Percentiles rank a stretch among this genome's conserved stretches.
Conservation (phyloP, 306 rosid genomes). For the Leucaena leucocephala region DNA sequence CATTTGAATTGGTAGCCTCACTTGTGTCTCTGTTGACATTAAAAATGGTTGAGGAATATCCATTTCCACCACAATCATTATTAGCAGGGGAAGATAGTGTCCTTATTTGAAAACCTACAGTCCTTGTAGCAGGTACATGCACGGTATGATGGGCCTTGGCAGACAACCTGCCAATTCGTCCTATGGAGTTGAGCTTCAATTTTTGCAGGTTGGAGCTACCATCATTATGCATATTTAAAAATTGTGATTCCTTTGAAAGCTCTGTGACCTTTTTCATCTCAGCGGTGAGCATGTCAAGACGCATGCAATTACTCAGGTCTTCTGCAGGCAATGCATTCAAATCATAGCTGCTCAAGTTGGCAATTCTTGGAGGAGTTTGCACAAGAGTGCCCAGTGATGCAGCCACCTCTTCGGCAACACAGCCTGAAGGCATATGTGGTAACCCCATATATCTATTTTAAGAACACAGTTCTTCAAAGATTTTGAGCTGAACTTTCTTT, state of each 20-base stretch:
- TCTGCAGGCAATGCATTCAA: constrained; percentile 56
- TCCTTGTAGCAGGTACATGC: constrained; percentile 57
- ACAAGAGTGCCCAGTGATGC: constrained; percentile 56
- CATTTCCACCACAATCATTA: constrained; percentile 43
- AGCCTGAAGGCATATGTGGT: constrained; percentile 62
- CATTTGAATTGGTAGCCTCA: constrained; percentile 42
- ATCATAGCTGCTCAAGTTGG: constrained; percentile 54
- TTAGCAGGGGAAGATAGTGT: constrained; percentile 40
- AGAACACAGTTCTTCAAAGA: constrained; percentile 31
- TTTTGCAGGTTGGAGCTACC: constrained; percentile 44
- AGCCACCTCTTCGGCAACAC: constrained; percentile 65
- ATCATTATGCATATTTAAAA: constrained; percentile 39
- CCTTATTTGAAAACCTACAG: constrained; percentile 65
- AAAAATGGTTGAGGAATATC: constrained; percentile 42
- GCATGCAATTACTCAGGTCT: constrained; percentile 41
- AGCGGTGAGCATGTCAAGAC: constrained; percentile 45
- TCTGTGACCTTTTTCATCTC: constrained; percentile 45
- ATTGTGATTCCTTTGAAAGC: constrained; percentile 49
- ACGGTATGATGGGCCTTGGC: constrained; percentile 40
- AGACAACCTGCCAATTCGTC: constrained; percentile 46
- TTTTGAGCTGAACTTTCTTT: constrained; percentile 19
- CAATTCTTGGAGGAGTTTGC: constrained; percentile 51
- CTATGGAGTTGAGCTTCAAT: constrained; percentile 48
- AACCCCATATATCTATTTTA: constrained; percentile 58
- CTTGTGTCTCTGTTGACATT: constrained; percentile 35